Evolutionary conservation across 441 rosid genomes (phyloP).

Genomic region (Dalechampia spathulata): DNA sequence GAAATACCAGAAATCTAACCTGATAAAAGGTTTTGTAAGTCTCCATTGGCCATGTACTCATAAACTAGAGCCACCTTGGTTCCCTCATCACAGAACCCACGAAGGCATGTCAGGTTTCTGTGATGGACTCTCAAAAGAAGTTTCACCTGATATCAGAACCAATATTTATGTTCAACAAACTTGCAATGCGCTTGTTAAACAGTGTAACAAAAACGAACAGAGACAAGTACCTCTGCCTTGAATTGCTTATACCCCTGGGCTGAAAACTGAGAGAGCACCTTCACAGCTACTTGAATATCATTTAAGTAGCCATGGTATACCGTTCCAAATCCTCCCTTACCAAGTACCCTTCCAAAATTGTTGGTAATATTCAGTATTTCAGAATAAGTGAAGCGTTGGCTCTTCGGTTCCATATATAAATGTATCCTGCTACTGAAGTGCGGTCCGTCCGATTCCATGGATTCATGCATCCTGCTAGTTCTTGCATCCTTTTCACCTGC

Average conservation of each 20-base stretch:
- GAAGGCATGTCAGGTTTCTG: slow-evolving; percentile 34
- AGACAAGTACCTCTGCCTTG: slow-evolving; percentile 24
- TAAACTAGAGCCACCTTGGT: slow-evolving; percentile 36
- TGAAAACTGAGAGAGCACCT: slow-evolving; percentile 30
- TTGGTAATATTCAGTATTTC: slow-evolving; percentile 23
- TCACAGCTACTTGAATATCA: slow-evolving; percentile 29
- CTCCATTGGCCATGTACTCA: slow-evolving; percentile 51
- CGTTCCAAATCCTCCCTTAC: slow-evolving; percentile 32
- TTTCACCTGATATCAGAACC: slow-evolving; percentile 24
- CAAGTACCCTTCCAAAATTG: slow-evolving; percentile 26
- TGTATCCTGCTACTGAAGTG: too few relatives aligned
- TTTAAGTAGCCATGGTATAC: slow-evolving; percentile 27
- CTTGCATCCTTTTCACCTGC: too few relatives aligned
- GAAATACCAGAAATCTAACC: too few relatives aligned
- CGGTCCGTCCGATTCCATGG: too few relatives aligned
- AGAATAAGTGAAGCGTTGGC: slow-evolving; percentile 20
- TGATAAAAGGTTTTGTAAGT: slow-evolving; percentile 31
- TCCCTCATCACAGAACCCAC: slow-evolving; percentile 52
- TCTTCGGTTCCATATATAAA: neutral
- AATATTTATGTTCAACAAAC: too few relatives aligned
- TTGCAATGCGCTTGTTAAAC: too few relatives aligned
- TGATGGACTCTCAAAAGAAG: slow-evolving; percentile 50
- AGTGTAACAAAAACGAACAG: too few relatives aligned
- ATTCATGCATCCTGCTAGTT: too few relatives aligned
- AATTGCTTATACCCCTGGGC: slow-evolving; percentile 31